Percentiles rank a stretch among this genome's conserved stretches.
Evolutionary conservation across 768 basidiomycete species (phyloP).

Genomic region (Tulasnella sp.): DNA sequence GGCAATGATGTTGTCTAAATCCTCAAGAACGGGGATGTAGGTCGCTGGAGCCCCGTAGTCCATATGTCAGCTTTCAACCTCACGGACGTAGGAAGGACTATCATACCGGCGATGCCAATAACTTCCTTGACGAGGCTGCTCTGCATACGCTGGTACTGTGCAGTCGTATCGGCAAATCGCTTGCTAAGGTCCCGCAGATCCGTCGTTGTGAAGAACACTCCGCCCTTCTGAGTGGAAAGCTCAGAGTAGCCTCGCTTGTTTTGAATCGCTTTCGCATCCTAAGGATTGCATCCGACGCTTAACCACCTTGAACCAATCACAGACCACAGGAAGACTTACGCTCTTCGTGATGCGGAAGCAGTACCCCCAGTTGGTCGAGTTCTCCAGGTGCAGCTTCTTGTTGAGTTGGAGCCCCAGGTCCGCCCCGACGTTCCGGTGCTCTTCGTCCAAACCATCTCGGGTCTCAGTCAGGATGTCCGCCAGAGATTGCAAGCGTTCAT

Average conservation of each 20-base stretch:
- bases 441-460: conserved; percentile 79
- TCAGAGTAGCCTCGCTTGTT: conserved; percentile 75
- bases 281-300: background rate
- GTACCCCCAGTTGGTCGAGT: conserved; percentile 85
- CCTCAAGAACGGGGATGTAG: conserved; percentile 86
- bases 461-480: conserved; percentile 68
- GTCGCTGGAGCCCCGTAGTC: conserved; percentile 60
- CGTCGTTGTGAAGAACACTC: conserved; percentile 86
- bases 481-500: conserved; percentile 69
- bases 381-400: conserved; percentile 96
- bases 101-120: conserved; percentile 84
- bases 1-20: conserved; percentile 79
- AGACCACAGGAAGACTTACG: conserved; percentile 51
- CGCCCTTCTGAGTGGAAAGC: conserved; percentile 80
- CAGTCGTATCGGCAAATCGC: conserved; percentile 68
- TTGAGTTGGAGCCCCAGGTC: conserved; percentile 83
- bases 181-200: conserved; percentile 70
- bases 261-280: conserved; percentile 80
- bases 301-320: background rate
- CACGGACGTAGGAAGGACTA: conserved; percentile 1
- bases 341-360: conserved; percentile 91
- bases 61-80: background rate
- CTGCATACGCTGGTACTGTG: conserved; percentile 76
- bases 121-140: conserved; percentile 87
- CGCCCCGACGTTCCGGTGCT: conserved; percentile 69